Percentiles rank a stretch among this genome's conserved stretches.
phyloP scores from a whole-genome alignment of 1,139 yeast species.

The Debaryomyces coudertii region DNA sequence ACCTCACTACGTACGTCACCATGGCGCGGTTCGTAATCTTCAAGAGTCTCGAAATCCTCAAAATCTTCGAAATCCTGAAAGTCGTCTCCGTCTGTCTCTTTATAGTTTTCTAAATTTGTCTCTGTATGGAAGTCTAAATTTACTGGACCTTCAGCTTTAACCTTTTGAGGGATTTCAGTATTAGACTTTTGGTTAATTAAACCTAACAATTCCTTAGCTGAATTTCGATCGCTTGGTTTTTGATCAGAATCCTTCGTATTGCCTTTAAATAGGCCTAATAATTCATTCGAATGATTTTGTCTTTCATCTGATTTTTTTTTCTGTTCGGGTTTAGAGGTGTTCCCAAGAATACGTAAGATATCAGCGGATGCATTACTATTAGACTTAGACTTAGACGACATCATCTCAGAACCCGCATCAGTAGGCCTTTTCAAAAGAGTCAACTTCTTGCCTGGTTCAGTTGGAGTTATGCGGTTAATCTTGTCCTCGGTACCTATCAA shows the following conservation, averaged over 20 bases:
- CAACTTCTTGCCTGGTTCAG: conserved; percentile 30
- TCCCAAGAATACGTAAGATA: conserved; percentile 27
- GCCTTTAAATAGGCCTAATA: conserved; percentile 25
- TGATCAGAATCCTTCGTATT: conserved; percentile 6
- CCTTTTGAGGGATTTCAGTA: neutral
- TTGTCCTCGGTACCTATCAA: conserved; percentile 15
- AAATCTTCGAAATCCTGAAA: conserved; percentile 34
- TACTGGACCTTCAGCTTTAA: conserved; percentile 3
- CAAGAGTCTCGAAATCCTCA: conserved; percentile 32
- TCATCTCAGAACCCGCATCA: neutral
- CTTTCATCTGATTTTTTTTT: neutral
- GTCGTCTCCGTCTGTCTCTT: conserved; percentile 15
- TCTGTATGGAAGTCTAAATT: conserved; percentile 6
- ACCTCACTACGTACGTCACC: conserved; percentile 4
- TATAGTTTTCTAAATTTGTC: neutral
- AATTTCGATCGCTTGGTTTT: conserved; percentile 2
- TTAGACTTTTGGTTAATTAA: conserved; percentile 11
- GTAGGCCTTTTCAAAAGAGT: conserved; percentile 35
- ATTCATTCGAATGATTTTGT: conserved; percentile 18
- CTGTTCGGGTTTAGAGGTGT: conserved; percentile 11
- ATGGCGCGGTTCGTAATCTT: conserved; percentile 15
- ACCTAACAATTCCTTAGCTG: conserved; percentile 16
- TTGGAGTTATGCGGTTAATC: conserved; percentile 13
- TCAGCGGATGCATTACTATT: conserved; percentile 18
- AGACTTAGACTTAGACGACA: conserved; percentile 5